phyloP scores from a whole-genome alignment of 495 filamentous ascomycete species.

The Penicillium ochrochloron region DNA sequence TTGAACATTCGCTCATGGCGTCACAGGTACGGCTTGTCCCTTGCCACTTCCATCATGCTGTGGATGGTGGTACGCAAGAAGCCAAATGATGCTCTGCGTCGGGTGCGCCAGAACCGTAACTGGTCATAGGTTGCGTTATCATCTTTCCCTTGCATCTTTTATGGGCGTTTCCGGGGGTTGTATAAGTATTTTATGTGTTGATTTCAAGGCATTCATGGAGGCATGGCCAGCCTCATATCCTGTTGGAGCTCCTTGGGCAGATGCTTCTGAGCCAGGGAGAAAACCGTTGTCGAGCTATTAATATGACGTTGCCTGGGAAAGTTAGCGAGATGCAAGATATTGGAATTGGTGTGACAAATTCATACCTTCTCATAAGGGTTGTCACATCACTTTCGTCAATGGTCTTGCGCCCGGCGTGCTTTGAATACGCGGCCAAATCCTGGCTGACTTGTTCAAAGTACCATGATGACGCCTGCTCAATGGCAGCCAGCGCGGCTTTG shows the following conservation, averaged over 20 bases:
- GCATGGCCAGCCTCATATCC: conserved; percentile 74
- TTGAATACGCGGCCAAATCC: conserved; percentile 77
- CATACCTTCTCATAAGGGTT: conserved; percentile 76
- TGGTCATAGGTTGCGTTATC: conserved; percentile 57
- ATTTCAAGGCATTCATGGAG: conserved; percentile 43
- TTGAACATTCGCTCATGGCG: conserved; percentile 27
- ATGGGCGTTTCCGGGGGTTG: conserved; percentile 31
- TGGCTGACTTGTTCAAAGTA: conserved; percentile 87
- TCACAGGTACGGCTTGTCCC: conserved; percentile 81
- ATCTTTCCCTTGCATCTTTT: conserved; percentile 18
- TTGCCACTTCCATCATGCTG: conserved; percentile 91
- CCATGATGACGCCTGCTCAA: conserved; percentile 81
- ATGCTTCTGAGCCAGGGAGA: conserved; percentile 80
- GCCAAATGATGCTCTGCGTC: conserved; percentile 69
- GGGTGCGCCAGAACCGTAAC: conserved; percentile 78
- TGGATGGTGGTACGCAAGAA: conserved; percentile 90
- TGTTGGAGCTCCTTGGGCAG: conserved; percentile 83
- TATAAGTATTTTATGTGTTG: conserved; percentile 22
- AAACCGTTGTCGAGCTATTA: conserved; percentile 71
- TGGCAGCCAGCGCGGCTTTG: conserved; percentile 70
- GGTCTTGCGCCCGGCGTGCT: conserved; percentile 80
- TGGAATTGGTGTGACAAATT: conserved; percentile 27
- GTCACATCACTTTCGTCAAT: conserved; percentile 86
- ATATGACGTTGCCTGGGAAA: conserved; percentile 74
- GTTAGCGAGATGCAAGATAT: conserved; percentile 32